A percentile compares a stretch with the other conserved stretches of the same genome.
phyloP scores from a whole-genome alignment of 345 rosid genomes.

The Hirschfeldia incana region DNA sequence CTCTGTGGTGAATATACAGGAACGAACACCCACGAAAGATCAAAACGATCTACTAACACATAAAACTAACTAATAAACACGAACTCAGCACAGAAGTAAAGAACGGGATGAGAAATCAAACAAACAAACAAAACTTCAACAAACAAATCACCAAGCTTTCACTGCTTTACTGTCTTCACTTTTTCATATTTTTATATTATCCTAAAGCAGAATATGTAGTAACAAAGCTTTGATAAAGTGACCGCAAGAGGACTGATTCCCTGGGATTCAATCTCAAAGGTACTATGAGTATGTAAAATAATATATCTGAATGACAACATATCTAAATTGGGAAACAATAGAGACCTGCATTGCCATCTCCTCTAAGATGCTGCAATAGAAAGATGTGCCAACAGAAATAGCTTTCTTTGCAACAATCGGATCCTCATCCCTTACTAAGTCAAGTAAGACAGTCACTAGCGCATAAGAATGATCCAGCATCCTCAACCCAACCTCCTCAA shows the following conservation, averaged over 20 bases:
- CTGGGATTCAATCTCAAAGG: background rate
- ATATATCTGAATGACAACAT: slow-evolving; percentile 1
- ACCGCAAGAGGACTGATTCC: slow-evolving; percentile 8
- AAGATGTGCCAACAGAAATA: slow-evolving; percentile 59
- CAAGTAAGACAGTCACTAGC: slow-evolving; percentile 61
- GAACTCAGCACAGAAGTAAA: background rate
- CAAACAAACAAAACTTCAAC: background rate
- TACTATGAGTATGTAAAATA: background rate
- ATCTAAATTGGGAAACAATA: slow-evolving; percentile 27
- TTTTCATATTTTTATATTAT: background rate
- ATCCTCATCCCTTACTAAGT: slow-evolving; percentile 61
- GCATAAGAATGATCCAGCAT: slow-evolving; percentile 59
- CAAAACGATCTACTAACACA: background rate
- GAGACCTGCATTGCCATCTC: slow-evolving; percentile 82
- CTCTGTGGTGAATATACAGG: slow-evolving; percentile 9
- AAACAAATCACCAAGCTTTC: background rate
- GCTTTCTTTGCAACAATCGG: slow-evolving; percentile 61
- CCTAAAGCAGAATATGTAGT: background rate
- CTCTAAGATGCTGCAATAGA: slow-evolving; percentile 65
- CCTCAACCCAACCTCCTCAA: slow-evolving; percentile 74
- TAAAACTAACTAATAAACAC: background rate
- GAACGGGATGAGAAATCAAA: background rate
- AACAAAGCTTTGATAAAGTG: background rate
- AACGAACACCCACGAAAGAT: slow-evolving; percentile 8
- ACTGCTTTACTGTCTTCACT: background rate